Percentiles rank a stretch among this genome's conserved stretches.
phyloP scores from a whole-genome alignment of 768 basidiomycete species.

The Tephrocybe sp. region DNA sequence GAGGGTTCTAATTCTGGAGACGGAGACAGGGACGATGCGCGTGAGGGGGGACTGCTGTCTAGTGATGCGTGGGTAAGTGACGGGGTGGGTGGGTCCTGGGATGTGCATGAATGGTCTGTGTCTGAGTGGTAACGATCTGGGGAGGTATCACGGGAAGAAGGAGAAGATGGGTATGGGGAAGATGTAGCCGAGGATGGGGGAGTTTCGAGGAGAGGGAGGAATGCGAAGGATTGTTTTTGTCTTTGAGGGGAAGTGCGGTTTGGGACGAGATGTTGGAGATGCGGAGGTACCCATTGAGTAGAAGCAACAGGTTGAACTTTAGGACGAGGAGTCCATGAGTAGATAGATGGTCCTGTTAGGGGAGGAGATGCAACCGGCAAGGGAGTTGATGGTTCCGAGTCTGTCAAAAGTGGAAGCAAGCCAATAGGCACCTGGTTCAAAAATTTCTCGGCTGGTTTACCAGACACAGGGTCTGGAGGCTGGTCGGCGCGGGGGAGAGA shows the following conservation, averaged over 20 bases:
- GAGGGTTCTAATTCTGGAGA: conserved; percentile 30
- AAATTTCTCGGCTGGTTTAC: conserved; percentile 36
- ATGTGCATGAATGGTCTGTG: conserved; percentile 22
- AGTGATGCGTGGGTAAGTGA: conserved; percentile 34
- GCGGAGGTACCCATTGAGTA: conserved; percentile 18
- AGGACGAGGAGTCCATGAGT: conserved; percentile 11
- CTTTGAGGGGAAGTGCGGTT: conserved; percentile 16
- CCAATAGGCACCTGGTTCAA: conserved; percentile 60
- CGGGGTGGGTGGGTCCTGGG: conserved; percentile 33
- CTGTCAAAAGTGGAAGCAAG: conserved; percentile 52
- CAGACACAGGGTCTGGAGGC: conserved; percentile 39
- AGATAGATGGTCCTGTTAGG: conserved; percentile 7
- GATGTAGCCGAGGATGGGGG: conserved; percentile 19
- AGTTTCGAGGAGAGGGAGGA: conserved; percentile 36
- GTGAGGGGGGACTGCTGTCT: conserved; percentile 33
- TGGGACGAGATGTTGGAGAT: conserved; percentile 31
- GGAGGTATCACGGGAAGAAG: conserved; percentile 18
- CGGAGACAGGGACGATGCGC: conserved; percentile 29
- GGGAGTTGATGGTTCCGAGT: conserved; percentile 9
- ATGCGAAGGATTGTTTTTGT: conserved; percentile 29
- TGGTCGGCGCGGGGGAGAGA: conserved; percentile 60
- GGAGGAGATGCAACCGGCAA: conserved; percentile 11
- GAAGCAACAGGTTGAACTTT: conserved; percentile 8
- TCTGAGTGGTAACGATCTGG: conserved; percentile 21
- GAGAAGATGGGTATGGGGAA: conserved; percentile 17